These are phyloP conservation scores for Cucumis variabilis DNA, from an alignment of 331 rosid genomes.

Conservation along the genomic window DNA sequence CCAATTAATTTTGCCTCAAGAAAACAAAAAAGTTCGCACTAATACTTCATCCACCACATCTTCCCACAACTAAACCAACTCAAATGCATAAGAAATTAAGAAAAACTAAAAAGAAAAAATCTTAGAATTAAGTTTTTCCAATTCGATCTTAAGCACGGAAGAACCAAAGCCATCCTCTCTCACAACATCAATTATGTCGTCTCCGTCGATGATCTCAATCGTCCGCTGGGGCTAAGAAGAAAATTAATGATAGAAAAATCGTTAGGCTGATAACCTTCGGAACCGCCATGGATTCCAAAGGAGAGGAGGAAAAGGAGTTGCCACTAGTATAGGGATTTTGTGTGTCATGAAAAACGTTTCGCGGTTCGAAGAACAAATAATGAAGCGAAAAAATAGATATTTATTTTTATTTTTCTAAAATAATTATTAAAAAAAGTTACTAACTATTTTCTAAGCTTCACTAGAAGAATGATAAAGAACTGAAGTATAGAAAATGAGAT, in stretches of 20 bases:
- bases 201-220: slow-evolving; percentile 51
- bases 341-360: slow-evolving; percentile 19
- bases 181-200: slow-evolving; percentile 24
- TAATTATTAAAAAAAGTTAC: no score
- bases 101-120: slow-evolving; percentile 34
- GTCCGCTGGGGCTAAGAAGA: slow-evolving; percentile 49
- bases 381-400: neutral
- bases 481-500: no score
- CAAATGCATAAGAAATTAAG: neutral
- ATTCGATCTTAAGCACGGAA: slow-evolving; percentile 68
- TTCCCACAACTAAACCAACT: slow-evolving; percentile 22
- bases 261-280: slow-evolving; percentile 58
- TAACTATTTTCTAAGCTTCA: no score
- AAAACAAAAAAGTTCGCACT: slow-evolving; percentile 1
- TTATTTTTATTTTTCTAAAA: neutral
- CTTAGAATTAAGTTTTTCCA: slow-evolving; percentile 78
- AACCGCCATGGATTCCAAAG: slow-evolving; percentile 67
- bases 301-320: slow-evolving; percentile 3
- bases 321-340: neutral
- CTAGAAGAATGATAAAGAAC: no score
- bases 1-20: neutral
- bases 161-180: slow-evolving; percentile 49
- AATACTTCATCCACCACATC: neutral
- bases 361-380: neutral
- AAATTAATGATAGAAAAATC: slow-evolving; percentile 59